Evolutionary conservation across 1,284 basidiomycete genomes (phyloP).

Genomic region (Cutaneotrichosporon cavernicola): DNA sequence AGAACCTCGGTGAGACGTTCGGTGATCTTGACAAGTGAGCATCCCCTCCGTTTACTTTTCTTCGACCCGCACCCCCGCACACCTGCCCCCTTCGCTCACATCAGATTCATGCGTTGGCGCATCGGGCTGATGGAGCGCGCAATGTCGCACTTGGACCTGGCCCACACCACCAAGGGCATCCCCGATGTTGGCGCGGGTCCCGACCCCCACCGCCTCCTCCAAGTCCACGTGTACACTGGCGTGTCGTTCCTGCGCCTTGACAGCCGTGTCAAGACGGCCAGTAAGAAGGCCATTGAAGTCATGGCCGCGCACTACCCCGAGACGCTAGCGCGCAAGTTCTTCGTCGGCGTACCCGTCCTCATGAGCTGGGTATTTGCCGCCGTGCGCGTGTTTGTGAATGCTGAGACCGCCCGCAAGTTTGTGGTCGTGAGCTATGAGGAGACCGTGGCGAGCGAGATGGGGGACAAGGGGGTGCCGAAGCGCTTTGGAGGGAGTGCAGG

Average conservation of each 20-base stretch:
- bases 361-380: slow-evolving; percentile 36
- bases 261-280: slow-evolving; percentile 31
- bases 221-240: slow-evolving; percentile 34
- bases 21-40: slow-evolving; percentile 32
- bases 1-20: slow-evolving; percentile 28
- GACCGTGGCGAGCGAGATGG: slow-evolving; percentile 27
- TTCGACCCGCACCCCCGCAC: neutral
- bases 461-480: slow-evolving; percentile 26
- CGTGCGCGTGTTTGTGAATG: slow-evolving; percentile 28
- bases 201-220: slow-evolving; percentile 32
- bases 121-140: slow-evolving; percentile 31
- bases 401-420: slow-evolving; percentile 34
- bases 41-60: neutral
- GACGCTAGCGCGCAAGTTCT: slow-evolving; percentile 32
- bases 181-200: slow-evolving; percentile 23
- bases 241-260: slow-evolving; percentile 35
- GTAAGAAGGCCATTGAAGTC: slow-evolving; percentile 31
- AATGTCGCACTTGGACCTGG: slow-evolving; percentile 27
- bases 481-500: slow-evolving; percentile 28
- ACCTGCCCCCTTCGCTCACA: neutral
- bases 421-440: slow-evolving; percentile 26
- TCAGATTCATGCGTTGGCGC: slow-evolving; percentile 35
- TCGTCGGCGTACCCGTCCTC: slow-evolving; percentile 34
- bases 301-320: slow-evolving; percentile 36
- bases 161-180: slow-evolving; percentile 25